These are phyloP conservation scores for Ophiostoma triangulosporum DNA, from an alignment of 2,329 filamentous ascomycete genomes.

Conservation along the genomic window DNA sequence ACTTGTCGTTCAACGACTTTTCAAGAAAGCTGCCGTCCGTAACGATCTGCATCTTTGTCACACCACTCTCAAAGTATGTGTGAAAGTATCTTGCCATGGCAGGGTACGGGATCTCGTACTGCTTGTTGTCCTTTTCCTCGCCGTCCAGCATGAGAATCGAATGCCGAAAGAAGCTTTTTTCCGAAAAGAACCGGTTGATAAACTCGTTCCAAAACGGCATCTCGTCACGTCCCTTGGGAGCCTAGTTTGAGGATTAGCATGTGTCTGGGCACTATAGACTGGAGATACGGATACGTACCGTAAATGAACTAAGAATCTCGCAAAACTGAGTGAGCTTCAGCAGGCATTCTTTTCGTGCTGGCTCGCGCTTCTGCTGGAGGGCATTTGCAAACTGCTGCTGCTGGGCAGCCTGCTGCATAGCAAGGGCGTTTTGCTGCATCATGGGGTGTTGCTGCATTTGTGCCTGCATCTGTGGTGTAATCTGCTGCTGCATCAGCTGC, in stretches of 20 bases:
- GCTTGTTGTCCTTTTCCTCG: constrained; percentile 52
- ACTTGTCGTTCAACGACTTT: constrained; percentile 45
- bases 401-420: constrained; percentile 27
- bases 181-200: constrained; percentile 69
- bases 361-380: constrained; percentile 34
- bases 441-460: constrained; percentile 23
- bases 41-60: constrained; percentile 74
- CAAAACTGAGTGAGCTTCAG: constrained; percentile 49
- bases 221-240: constrained; percentile 49
- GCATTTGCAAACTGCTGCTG: constrained; percentile 23
- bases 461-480: constrained; percentile 30
- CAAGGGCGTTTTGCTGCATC: constrained; percentile 24
- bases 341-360: constrained; percentile 43
- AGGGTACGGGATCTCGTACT: constrained; percentile 73
- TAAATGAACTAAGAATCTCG: constrained; percentile 45
- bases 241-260: constrained; percentile 19
- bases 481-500: constrained; percentile 16
- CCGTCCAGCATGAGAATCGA: constrained; percentile 44
- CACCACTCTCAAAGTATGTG: constrained; percentile 76
- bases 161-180: constrained; percentile 62
- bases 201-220: constrained; percentile 68
- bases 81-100: constrained; percentile 80
- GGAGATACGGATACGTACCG: neutral
- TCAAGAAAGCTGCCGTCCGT: constrained; percentile 54
- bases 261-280: neutral